These are phyloP conservation scores for Schwanniomyces sp. DNA, from an alignment of 805 yeast genomes.

Conservation along the genomic window DNA sequence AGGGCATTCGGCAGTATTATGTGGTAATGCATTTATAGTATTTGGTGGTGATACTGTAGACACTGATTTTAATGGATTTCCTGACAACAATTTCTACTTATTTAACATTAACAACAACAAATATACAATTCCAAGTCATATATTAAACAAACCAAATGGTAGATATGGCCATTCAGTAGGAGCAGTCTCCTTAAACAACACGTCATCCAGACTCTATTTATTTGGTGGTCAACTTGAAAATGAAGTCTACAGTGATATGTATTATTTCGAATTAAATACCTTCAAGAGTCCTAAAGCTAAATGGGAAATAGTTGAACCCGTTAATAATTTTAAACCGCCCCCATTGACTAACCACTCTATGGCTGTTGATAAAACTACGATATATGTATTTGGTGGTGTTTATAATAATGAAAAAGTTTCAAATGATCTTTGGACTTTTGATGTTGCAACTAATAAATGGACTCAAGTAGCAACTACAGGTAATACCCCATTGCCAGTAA, in stretches of 20 bases:
- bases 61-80: conserved; percentile 68
- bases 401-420: conserved; percentile 67
- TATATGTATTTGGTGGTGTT: conserved; percentile 89
- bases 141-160: conserved; percentile 71
- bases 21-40: conserved; percentile 92
- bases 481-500: conserved; percentile 76
- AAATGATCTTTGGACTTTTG: conserved; percentile 79
- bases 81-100: conserved; percentile 88
- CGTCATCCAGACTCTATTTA: conserved; percentile 61
- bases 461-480: conserved; percentile 68
- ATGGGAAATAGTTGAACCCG: conserved; percentile 74
- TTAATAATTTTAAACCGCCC: conserved; percentile 57
- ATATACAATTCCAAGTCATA: conserved; percentile 45
- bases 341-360: conserved; percentile 90
- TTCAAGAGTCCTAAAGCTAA: conserved; percentile 80
- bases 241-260: conserved; percentile 79
- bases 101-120: conserved; percentile 58
- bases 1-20: conserved; percentile 88
- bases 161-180: conserved; percentile 92
- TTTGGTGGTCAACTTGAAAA: conserved; percentile 95
- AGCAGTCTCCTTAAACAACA: conserved; percentile 55
- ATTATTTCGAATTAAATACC: conserved; percentile 81
- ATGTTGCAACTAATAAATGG: conserved; percentile 72
- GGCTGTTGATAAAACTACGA: conserved; percentile 72
- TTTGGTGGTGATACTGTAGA: conserved; percentile 96